Percentiles rank a stretch among this genome's conserved stretches.
Conservation (phyloP, 2,329 filamentous ascomycete genomes). For the Zymoseptoria crescenta region DNA sequence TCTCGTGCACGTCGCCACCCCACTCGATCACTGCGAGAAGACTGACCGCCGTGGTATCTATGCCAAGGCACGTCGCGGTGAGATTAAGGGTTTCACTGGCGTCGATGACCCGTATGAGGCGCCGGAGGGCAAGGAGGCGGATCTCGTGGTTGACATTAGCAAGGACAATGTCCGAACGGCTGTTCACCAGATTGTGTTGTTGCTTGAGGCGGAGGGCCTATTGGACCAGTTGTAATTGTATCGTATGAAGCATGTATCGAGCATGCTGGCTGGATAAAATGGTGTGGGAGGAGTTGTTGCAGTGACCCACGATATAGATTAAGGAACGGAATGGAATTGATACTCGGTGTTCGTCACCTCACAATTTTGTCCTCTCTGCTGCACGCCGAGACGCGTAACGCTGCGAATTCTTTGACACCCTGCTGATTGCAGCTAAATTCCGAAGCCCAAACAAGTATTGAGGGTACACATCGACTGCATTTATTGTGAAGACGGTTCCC, state of each 20-base stretch:
- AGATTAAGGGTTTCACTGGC: slow-evolving; percentile 97
- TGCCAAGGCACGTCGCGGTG: slow-evolving; percentile 69
- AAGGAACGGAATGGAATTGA: not conserved
- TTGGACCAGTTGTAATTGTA: slow-evolving; percentile 55
- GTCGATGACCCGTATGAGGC: slow-evolving; percentile 95
- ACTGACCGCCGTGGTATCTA: slow-evolving; percentile 93
- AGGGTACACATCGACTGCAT: not conserved
- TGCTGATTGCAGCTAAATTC: not conserved
- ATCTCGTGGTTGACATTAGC: slow-evolving; percentile 76
- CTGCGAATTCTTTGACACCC: not conserved
- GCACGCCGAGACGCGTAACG: not conserved
- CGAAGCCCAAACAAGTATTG: not conserved
- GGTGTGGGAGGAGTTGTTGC: not conserved
- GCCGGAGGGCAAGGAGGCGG: slow-evolving; percentile 71
- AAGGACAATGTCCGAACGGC: slow-evolving; percentile 85
- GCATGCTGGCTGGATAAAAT: not conserved
- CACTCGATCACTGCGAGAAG: slow-evolving; percentile 87
- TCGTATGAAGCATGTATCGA: not conserved
- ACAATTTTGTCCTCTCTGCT: not conserved
- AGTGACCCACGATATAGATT: not conserved
- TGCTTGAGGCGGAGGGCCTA: slow-evolving; percentile 83
- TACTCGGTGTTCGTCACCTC: not conserved
- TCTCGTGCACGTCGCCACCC: slow-evolving; percentile 89
- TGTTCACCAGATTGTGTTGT: slow-evolving; percentile 91
- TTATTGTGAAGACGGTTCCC: too few species aligned